A percentile compares a stretch with the other conserved stretches of the same genome.
Evolutionary conservation across 495 filamentous ascomycete species (phyloP).

Genomic region (Filosporella fistucella): DNA sequence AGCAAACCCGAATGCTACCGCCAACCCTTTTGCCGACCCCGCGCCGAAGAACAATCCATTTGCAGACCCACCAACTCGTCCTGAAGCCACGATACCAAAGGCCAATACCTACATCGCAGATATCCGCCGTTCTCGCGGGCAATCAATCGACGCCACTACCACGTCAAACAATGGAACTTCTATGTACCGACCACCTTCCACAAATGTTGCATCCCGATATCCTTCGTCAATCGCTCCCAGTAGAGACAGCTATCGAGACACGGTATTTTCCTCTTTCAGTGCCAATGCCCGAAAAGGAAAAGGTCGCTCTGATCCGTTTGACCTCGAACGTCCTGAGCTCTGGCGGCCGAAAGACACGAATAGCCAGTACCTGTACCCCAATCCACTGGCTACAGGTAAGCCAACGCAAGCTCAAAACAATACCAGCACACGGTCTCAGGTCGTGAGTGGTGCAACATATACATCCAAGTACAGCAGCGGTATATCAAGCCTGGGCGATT

Average conservation of each 20-base stretch:
- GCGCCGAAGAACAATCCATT: constrained; percentile 41
- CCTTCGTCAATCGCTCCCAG: constrained; percentile 19
- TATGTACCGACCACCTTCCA: constrained; percentile 18
- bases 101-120: constrained; percentile 36
- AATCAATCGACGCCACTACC: constrained; percentile 31
- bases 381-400: constrained; percentile 19
- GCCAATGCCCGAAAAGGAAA: constrained; percentile 32
- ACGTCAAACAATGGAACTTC: constrained; percentile 16
- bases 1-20: constrained; percentile 4
- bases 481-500: constrained; percentile 35
- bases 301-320: constrained; percentile 63
- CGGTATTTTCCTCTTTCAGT: constrained; percentile 22
- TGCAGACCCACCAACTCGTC: constrained; percentile 31
- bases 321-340: constrained; percentile 53
- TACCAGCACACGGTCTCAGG: background rate
- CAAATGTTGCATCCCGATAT: constrained; percentile 12
- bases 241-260: constrained; percentile 21
- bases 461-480: constrained; percentile 41
- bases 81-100: constrained; percentile 19
- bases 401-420: background rate
- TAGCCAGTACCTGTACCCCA: constrained; percentile 7
- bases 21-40: constrained; percentile 41
- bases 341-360: constrained; percentile 19
- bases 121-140: constrained; percentile 39
- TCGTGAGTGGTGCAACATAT: constrained; percentile 8